Evolutionary conservation across 352 stramenopile genomes (phyloP).

Genomic region (Halophytophthora batemanensis): DNA sequence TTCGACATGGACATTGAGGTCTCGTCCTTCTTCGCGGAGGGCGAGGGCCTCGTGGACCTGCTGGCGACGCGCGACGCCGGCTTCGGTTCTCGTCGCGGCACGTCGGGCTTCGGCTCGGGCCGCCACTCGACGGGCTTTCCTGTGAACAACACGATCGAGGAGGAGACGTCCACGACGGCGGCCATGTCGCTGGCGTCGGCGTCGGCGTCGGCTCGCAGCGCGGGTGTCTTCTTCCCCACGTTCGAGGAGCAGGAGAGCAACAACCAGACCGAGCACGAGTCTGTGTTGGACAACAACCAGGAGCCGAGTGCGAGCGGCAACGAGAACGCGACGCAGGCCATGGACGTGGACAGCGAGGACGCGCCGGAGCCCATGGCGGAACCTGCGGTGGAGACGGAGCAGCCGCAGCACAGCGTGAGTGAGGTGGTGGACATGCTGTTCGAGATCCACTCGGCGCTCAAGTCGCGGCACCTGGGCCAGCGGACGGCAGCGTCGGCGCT

Average conservation of each 20-base stretch:
- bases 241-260: background rate
- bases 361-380: constrained; percentile 29
- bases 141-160: constrained; percentile 18
- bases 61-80: constrained; percentile 25
- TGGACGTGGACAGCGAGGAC: constrained; percentile 28
- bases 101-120: constrained; percentile 14
- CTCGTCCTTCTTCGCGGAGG: constrained; percentile 59
- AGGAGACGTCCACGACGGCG: constrained; percentile 6
- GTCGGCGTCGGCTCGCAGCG: constrained; percentile 4
- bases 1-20: constrained; percentile 88
- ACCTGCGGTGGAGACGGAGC: constrained; percentile 13
- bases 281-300: background rate
- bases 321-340: constrained; percentile 9
- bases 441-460: constrained; percentile 81
- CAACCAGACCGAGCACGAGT: constrained; percentile 20
- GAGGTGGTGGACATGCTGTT: constrained; percentile 85
- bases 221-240: constrained; percentile 24
- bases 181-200: background rate
- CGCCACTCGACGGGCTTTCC: constrained; percentile 30
- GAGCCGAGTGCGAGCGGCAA: constrained; percentile 1
- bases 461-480: constrained; percentile 71
- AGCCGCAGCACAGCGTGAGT: constrained; percentile 37
- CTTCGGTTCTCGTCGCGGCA: constrained; percentile 4
- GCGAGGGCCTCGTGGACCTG: constrained; percentile 67
- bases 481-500: constrained; percentile 72